Base-by-base conservation (phyloP, 164 flowering plant genomes). In the Dillenia suffruticosa region DNA sequence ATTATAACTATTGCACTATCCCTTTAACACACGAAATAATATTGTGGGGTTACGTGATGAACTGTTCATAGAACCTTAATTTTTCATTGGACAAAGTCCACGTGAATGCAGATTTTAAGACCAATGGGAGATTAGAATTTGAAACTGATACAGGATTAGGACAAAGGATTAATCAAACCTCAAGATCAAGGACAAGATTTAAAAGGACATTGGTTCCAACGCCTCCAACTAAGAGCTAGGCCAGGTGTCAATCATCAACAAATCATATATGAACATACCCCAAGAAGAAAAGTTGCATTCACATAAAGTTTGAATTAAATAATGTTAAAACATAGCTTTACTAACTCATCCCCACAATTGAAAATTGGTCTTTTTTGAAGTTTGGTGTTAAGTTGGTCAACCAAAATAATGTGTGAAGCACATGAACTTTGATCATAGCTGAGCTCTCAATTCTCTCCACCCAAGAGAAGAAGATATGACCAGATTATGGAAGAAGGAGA, bases 181-280 rank as follows among this genome's bases (percentile, higher is more conserved):
- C 32, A 40, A 65, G 9, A 3, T 17, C 40, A 45, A 54, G 46
- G 45, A n/a, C 9, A 16, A 10, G 9, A 61, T 49, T n/a, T 26
- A 32, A 9, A 49, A 46, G 11, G 55, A 63, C 24, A 24, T 19
- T 13, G 59, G 11, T 56, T 54, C 24, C 17, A 12, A 32, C 54
- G 56, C 66, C 60, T 69, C 63, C 17, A n/a, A 46, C 17, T 2
- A 49, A 45, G 74, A 62, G 58, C 62, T 50, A 57, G 56, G 72
- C 70, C 82, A 79, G 76, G 76, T 79, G 82, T 79, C 72, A 69
- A 69, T 69, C 63, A 69, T 69, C 72, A 69, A 65, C 68, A 63
- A 68, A 68, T 68, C 59, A 67, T 67, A 54, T 32, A 32, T 32
- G 40, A 32, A 32, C 40, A 32, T 6, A 4, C 7, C 0, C 40